Evolutionary conservation across 2,329 filamentous ascomycete species (phyloP).

Genomic region (Blumeria hordei): DNA sequence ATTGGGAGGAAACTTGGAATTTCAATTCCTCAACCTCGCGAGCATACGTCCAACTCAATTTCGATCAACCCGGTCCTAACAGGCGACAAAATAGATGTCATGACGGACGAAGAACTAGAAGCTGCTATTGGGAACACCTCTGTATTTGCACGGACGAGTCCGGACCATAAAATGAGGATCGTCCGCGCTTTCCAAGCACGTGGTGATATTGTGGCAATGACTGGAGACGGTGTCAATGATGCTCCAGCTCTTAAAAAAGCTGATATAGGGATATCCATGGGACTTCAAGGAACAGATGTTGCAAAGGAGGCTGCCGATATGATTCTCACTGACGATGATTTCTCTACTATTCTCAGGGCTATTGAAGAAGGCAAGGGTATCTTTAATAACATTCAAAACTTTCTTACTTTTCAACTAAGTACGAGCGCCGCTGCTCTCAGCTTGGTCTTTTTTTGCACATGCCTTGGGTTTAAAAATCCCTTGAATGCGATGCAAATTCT

Average conservation of each 20-base stretch:
- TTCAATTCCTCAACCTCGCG: constrained; percentile 38
- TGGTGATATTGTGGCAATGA: constrained; percentile 96
- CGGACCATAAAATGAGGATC: constrained; percentile 96
- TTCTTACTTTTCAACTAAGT: constrained; percentile 92
- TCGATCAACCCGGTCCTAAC: constrained; percentile 49
- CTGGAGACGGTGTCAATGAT: constrained; percentile 93
- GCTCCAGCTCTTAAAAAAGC: constrained; percentile 90
- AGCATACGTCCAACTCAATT: constrained; percentile 27
- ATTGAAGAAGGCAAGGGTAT: constrained; percentile 99
- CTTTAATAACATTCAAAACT: constrained; percentile 99
- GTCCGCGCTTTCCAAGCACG: constrained; percentile 73
- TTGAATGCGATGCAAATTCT: constrained; percentile 98
- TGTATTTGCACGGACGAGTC: constrained; percentile 88
- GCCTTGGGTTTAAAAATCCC: constrained; percentile 80
- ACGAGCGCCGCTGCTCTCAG: constrained; percentile 86
- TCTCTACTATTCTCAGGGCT: constrained; percentile 73
- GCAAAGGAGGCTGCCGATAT: constrained; percentile 92
- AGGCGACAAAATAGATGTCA: constrained; percentile 78
- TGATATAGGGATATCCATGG: constrained; percentile 96
- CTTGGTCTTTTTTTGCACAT: constrained; percentile 77
- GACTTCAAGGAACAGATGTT: constrained; percentile 79
- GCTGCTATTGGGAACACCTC: constrained; percentile 71
- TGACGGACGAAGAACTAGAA: constrained; percentile 67
- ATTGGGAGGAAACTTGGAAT: constrained; percentile 93
- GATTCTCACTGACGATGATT: constrained; percentile 76